Base-by-base conservation (phyloP, 2,329 filamentous ascomycete species). In the Trichoderma sp. region DNA sequence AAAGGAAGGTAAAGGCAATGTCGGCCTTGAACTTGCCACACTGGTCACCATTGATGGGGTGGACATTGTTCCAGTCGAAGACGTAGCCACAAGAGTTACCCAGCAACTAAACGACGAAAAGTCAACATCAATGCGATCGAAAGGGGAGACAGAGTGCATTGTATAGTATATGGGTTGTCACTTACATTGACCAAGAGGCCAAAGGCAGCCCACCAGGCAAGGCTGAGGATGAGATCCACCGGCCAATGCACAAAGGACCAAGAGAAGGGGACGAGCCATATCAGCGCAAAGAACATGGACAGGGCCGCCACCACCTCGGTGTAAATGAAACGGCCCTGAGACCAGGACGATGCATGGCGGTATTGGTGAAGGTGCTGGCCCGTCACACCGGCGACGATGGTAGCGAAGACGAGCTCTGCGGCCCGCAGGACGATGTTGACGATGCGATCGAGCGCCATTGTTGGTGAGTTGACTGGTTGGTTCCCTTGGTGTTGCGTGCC, bases 201-300 rank as follows among this genome's bases (percentile, higher is more conserved):
- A 76, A 93, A 93, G 3, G 86, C 85, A 30, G 88, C 87, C 78
- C 93, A 93, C 91, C 91, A 94, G 63, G 88, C 85, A 70, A 91
- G 81, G 58, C 90, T 91, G 75, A 94, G 84, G 76, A 94, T 75
- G 30, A 94, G 76, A 77, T 95, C 93, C 76, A 90, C 83, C 0
- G 90, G 91, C 87, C 91, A 95, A 80, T 91, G 87, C 73, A 90
- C 86, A 80, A 94, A 93, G 61, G 85, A 86, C 65, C 84, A 83
- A 2, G 88, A 87, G 78, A 93, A 92, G 2, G 93, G 93, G 53
- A 95, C 85, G 32, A 94, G 84, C 88, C 92, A 93, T 74, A 95
- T 79, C 30, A 95, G 81, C 6, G 88, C 85, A n/a, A 93, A 83
- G 53, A 95, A 80, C 70, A 94, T 89, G 14, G 90, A 89, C 21